Evolutionary conservation across 176 grass and related monocot genomes (phyloP).

Genomic region (Oryza longistaminata): DNA sequence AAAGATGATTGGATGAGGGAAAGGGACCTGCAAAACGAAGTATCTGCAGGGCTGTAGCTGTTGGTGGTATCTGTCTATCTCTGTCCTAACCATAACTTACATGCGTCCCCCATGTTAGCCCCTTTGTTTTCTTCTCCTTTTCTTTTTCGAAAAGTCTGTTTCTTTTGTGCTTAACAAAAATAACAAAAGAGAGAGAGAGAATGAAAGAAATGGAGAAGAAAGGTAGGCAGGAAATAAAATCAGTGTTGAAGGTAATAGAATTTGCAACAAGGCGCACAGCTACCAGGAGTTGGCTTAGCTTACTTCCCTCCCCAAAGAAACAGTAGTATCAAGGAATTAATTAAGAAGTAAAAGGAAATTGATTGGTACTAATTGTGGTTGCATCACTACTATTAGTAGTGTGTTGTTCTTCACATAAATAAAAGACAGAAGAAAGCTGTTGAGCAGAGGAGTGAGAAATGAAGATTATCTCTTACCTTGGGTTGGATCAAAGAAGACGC

Average conservation of each 20-base stretch:
- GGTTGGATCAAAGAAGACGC: slow-evolving; percentile 48
- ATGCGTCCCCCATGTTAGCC: background rate
- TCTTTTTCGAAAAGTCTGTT: background rate
- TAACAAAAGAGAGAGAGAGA: background rate
- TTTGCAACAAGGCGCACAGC: background rate
- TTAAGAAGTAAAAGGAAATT: background rate
- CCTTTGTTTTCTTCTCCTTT: background rate
- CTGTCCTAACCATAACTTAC: background rate
- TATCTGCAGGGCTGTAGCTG: background rate
- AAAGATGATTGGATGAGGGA: background rate
- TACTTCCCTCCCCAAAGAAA: too few relatives aligned
- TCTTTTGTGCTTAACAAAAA: background rate
- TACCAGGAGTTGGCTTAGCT: background rate
- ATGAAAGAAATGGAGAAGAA: background rate
- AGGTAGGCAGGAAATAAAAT: background rate
- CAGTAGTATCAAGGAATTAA: too few relatives aligned
- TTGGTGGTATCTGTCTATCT: slow-evolving; percentile 6
- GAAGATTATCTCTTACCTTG: slow-evolving; percentile 36
- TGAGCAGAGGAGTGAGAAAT: background rate
- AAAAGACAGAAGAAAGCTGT: background rate
- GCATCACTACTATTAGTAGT: too few relatives aligned
- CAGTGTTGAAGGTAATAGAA: background rate
- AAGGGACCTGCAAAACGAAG: slow-evolving; percentile 3
- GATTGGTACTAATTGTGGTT: too few relatives aligned
- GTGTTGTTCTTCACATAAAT: background rate